These are phyloP conservation scores for Basidiobolus meristosporus DNA, from an alignment of 371 early-diverging fungal species.

Conservation along the genomic window DNA sequence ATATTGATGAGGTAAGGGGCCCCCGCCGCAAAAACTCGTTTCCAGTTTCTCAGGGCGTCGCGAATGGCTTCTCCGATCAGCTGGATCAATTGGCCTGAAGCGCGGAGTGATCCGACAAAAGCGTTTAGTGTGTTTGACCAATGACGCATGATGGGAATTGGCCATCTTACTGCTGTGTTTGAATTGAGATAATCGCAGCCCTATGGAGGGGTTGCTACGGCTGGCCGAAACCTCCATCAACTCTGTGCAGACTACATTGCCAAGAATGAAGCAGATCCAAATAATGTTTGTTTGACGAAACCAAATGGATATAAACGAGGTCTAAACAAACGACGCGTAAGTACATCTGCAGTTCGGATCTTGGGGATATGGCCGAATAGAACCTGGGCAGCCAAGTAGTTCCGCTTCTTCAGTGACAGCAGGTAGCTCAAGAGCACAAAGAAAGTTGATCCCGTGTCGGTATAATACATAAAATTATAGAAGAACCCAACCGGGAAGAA, in stretches of 20 bases:
- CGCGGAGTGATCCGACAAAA: background rate
- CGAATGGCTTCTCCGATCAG: background rate
- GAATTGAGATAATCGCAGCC: conserved; percentile 3
- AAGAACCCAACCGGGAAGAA: conserved; percentile 71
- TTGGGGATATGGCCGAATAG: conserved; percentile 5
- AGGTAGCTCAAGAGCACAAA: conserved; percentile 54
- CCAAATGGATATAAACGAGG: conserved; percentile 29
- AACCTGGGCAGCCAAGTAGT: conserved; percentile 30
- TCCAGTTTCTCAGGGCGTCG: conserved; percentile 1
- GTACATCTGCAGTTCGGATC: background rate
- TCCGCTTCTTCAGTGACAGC: conserved; percentile 19
- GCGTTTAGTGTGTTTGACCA: background rate
- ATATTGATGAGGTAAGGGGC: conserved; percentile 18
- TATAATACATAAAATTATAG: conserved; percentile 76
- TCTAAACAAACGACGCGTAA: conserved; percentile 10
- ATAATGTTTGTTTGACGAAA: conserved; percentile 87
- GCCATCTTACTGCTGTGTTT: conserved; percentile 1
- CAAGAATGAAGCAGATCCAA: conserved; percentile 49
- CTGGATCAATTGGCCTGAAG: background rate
- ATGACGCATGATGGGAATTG: background rate
- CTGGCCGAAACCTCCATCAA: background rate
- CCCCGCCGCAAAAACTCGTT: background rate
- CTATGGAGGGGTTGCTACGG: conserved; percentile 2
- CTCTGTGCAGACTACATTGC: conserved; percentile 11
- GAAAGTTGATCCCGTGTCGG: conserved; percentile 69